These are phyloP conservation scores for Jatropha podagrica DNA, from an alignment of 441 rosid species.

Conservation along the genomic window DNA sequence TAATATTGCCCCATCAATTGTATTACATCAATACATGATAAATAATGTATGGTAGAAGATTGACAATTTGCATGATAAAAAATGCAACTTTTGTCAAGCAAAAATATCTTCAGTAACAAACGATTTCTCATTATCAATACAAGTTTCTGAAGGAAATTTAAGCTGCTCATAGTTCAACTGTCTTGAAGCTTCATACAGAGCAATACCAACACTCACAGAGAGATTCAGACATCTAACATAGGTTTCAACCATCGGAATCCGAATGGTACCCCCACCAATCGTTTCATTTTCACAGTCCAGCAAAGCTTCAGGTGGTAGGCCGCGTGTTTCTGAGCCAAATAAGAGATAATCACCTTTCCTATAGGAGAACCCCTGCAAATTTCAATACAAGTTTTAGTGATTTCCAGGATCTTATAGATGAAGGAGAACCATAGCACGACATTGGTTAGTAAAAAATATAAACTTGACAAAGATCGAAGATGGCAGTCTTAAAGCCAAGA, in stretches of 20 bases:
- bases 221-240: constrained; percentile 90
- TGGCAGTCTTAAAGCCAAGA: neutral
- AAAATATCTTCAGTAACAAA: constrained; percentile 63
- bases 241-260: constrained; percentile 93
- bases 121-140: constrained; percentile 32
- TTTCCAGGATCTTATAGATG: neutral
- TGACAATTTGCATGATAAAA: neutral
- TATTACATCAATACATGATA: no score
- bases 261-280: constrained; percentile 70
- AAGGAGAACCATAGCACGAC: neutral
- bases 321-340: constrained; percentile 87
- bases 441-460: neutral
- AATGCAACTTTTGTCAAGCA: constrained; percentile 35
- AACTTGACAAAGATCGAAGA: neutral
- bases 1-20: no score
- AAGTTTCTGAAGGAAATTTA: constrained; percentile 36
- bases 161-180: constrained; percentile 85
- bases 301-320: constrained; percentile 77
- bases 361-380: constrained; percentile 73
- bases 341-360: constrained; percentile 81
- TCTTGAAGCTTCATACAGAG: constrained; percentile 87
- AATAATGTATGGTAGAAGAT: no score
- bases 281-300: constrained; percentile 57
- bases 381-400: neutral
- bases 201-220: constrained; percentile 88